A percentile compares a stretch with the other conserved stretches of the same genome.
These are phyloP conservation scores for Penicillium hordei DNA, from an alignment of 2,329 filamentous ascomycete species.

Conservation along the genomic window DNA sequence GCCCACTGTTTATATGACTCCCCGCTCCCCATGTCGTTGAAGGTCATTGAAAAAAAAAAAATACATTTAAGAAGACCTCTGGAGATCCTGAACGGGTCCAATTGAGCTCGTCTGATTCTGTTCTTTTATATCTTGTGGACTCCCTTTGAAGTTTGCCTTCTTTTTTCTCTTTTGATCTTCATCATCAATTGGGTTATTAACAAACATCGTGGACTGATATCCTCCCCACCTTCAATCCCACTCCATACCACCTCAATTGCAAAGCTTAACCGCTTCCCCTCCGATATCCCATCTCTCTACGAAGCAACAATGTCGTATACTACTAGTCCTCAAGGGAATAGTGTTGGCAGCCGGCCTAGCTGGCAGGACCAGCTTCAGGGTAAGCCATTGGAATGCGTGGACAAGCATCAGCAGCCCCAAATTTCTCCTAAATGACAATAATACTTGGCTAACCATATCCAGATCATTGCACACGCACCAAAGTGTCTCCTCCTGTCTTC, in stretches of 20 bases:
- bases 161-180: slow-evolving; percentile 13
- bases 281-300: neutral
- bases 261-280: neutral
- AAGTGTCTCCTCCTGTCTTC: slow-evolving; percentile 60
- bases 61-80: slow-evolving; percentile 16
- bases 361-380: slow-evolving; percentile 62
- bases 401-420: neutral
- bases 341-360: slow-evolving; percentile 26
- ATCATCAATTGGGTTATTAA: slow-evolving; percentile 2
- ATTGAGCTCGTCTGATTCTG: slow-evolving; percentile 14
- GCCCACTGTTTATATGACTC: slow-evolving; percentile 42
- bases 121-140: slow-evolving; percentile 14
- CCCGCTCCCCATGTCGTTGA: slow-evolving; percentile 37
- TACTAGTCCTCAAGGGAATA: slow-evolving; percentile 25
- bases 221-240: slow-evolving; percentile 13
- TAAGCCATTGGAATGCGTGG: slow-evolving; percentile 35
- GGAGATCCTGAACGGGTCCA: slow-evolving; percentile 16
- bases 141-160: slow-evolving; percentile 3
- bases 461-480: slow-evolving; percentile 60
- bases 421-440: slow-evolving; percentile 1
- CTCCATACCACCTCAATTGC: slow-evolving; percentile 7
- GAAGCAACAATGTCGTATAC: slow-evolving; percentile 23
- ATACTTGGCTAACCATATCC: slow-evolving; percentile 14
- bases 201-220: slow-evolving; percentile 3
- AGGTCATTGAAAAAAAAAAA: slow-evolving; percentile 7